Evolutionary conservation across 192 early-diverging fungal species (phyloP).

Genomic region (Phlyctochytrium bullatum): DNA sequence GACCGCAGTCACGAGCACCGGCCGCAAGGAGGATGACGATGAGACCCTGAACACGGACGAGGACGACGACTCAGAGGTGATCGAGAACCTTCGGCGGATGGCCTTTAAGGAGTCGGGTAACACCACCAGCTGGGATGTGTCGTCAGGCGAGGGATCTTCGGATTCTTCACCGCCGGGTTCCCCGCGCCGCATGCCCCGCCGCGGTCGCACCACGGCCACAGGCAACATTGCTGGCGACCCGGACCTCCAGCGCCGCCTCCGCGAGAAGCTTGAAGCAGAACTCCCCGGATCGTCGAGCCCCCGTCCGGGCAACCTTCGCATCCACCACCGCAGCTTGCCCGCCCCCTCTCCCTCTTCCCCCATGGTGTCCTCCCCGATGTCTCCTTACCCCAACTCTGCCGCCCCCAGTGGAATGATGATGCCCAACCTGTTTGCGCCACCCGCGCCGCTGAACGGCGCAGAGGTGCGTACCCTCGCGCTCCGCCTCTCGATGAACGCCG

Average conservation of each 20-base stretch:
- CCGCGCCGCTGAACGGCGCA: constrained; percentile 26
- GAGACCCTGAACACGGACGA: neutral
- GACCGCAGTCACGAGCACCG: too few species aligned
- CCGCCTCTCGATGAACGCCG: constrained; percentile 24
- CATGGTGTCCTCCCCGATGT: neutral
- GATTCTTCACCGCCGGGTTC: constrained; percentile 7
- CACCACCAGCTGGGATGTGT: neutral
- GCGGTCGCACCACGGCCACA: constrained; percentile 6
- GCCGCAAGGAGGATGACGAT: neutral
- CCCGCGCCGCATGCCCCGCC: constrained; percentile 8
- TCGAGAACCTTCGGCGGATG: neutral
- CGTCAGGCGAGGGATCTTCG: neutral
- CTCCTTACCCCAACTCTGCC: constrained; percentile 4
- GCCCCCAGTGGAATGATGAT: neutral
- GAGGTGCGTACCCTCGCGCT: constrained; percentile 38
- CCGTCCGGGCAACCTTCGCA: neutral
- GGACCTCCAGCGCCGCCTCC: constrained; percentile 31
- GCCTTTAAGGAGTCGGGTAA: neutral
- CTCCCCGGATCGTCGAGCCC: neutral
- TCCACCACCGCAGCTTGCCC: neutral
- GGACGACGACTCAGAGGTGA: neutral
- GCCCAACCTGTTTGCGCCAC: constrained; percentile 22
- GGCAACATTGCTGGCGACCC: constrained; percentile 18
- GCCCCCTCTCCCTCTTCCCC: constrained; percentile 4
- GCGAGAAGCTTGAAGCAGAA: constrained; percentile 17